phyloP scores from a whole-genome alignment of 1,139 yeast species.

The Hansenula lynferdii region DNA sequence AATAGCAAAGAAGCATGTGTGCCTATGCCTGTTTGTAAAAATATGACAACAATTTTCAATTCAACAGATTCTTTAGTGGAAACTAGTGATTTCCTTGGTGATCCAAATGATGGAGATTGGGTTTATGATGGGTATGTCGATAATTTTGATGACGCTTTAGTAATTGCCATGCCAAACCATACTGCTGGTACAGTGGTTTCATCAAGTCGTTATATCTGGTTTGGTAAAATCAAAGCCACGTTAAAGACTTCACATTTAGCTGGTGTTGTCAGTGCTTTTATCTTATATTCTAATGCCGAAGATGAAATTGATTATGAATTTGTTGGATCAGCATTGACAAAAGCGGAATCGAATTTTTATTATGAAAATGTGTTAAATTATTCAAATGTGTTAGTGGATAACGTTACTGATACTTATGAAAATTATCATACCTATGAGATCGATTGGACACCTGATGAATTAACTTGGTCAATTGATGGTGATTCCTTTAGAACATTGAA shows the following conservation, averaged over 20 bases:
- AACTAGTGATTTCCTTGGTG: constrained; percentile 55
- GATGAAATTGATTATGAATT: constrained; percentile 91
- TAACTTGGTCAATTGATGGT: constrained; percentile 77
- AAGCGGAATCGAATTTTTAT: constrained; percentile 75
- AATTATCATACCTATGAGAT: constrained; percentile 73
- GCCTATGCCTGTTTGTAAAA: constrained; percentile 54
- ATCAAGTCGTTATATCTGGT: constrained; percentile 79
- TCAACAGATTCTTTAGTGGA: constrained; percentile 27
- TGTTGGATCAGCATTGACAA: constrained; percentile 65
- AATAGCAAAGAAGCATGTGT: constrained; percentile 46
- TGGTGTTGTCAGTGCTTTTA: constrained; percentile 87
- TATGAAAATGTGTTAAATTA: constrained; percentile 70
- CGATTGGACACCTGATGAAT: constrained; percentile 76
- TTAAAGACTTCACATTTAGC: constrained; percentile 68
- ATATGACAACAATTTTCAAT: constrained; percentile 36
- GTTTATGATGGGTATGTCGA: constrained; percentile 63
- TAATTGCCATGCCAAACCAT: constrained; percentile 75
- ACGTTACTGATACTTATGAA: constrained; percentile 50
- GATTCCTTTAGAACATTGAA: constrained; percentile 59
- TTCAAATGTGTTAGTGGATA: constrained; percentile 47
- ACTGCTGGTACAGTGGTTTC: constrained; percentile 81
- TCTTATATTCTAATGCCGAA: constrained; percentile 76
- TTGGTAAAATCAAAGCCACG: constrained; percentile 70
- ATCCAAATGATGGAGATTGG: constrained; percentile 66
- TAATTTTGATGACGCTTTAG: constrained; percentile 46